Base-by-base conservation (phyloP, 352 stramenopile species). In the Aphanomyces stellatus region DNA sequence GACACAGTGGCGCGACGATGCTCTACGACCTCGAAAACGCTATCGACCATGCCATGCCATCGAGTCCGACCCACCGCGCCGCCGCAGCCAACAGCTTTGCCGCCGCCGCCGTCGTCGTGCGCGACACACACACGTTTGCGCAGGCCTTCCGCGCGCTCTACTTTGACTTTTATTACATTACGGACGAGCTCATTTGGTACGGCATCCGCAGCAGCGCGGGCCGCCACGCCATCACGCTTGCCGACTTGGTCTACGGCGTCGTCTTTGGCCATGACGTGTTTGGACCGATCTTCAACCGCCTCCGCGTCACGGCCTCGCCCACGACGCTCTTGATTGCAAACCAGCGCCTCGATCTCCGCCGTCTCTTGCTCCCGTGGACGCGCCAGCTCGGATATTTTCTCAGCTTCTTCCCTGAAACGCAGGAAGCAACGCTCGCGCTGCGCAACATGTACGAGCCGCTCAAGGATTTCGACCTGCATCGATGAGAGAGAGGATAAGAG, bases 161-260 rank as follows among this genome's bases (percentile, higher is more conserved):
- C 71, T 95, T 95, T 53, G 86, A 95, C 65, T 95, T 95, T 51
- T 95, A 91, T 76, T 95, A 95, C 79, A 93, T 95, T 73, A 95
- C 84, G 13, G 86, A 95, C 72, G 86, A 95, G 65, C 71, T 95
- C 34, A 82, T 93, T 41, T 95, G 84, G 86, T 91, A 93, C 62
- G 86, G 84, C 17, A 85, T 95, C 53, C 86, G 86, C 7, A 80
- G 86, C 37, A 93, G 90, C 74, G 82, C 84, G 4, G 82, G 90
- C 31, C 82, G 86, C 7, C 85, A 91, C 62, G 91, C 81, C 30
- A 73, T 95, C 30, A 87, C 88, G 69, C 75, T 95, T 15, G 86
- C 86, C 3, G 85, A 93, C 43, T 53, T 95, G 30, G 84, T 82
- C 0, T 93, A 95, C 66, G 84, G 84, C 34, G 76, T 93, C 30